These are phyloP conservation scores for Beauveria bassiana DNA, from an alignment of 2,329 filamentous ascomycete genomes.

Conservation along the genomic window DNA sequence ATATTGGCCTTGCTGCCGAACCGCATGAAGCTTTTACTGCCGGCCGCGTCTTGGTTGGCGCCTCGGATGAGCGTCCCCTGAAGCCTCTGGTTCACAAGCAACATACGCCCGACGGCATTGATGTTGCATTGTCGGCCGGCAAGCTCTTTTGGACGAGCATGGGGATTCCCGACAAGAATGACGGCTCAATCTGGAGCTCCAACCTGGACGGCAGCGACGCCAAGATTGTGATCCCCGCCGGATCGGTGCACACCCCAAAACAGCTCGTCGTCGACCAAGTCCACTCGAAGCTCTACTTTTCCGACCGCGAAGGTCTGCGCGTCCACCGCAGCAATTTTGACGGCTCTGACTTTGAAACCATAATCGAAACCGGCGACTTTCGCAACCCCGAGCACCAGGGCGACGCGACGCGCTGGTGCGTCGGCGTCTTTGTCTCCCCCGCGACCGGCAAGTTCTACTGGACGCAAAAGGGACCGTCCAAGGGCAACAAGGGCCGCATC, in stretches of 20 bases:
- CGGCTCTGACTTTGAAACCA: slow-evolving; percentile 28
- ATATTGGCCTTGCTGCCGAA: slow-evolving; percentile 19
- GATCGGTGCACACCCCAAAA: slow-evolving; percentile 41
- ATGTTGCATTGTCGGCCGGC: slow-evolving; percentile 22
- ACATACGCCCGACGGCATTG: slow-evolving; percentile 37
- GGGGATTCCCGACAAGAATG: slow-evolving; percentile 30
- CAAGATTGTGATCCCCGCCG: slow-evolving; percentile 32
- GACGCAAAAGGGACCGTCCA: slow-evolving; percentile 51
- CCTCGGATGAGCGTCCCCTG: slow-evolving; percentile 9
- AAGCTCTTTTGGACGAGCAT: slow-evolving; percentile 45
- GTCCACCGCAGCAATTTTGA: slow-evolving; percentile 32
- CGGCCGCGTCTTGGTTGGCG: slow-evolving; percentile 15
- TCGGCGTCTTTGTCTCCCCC: slow-evolving; percentile 44
- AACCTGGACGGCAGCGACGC: slow-evolving; percentile 42
- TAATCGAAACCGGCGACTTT: slow-evolving; percentile 30
- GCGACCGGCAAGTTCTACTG: slow-evolving; percentile 43
- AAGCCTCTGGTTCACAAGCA: slow-evolving; percentile 18
- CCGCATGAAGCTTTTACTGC: slow-evolving; percentile 1
- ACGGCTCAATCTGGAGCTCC: slow-evolving; percentile 36
- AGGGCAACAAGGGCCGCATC: slow-evolving; percentile 43
- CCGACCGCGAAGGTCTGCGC: slow-evolving; percentile 36
- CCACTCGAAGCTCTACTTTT: slow-evolving; percentile 31
- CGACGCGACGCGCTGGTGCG: slow-evolving; percentile 40
- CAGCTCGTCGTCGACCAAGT: slow-evolving; percentile 28
- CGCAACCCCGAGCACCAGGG: slow-evolving; percentile 17